Conservation (phyloP, 495 filamentous ascomycete genomes). For the Neurospora sp. region DNA sequence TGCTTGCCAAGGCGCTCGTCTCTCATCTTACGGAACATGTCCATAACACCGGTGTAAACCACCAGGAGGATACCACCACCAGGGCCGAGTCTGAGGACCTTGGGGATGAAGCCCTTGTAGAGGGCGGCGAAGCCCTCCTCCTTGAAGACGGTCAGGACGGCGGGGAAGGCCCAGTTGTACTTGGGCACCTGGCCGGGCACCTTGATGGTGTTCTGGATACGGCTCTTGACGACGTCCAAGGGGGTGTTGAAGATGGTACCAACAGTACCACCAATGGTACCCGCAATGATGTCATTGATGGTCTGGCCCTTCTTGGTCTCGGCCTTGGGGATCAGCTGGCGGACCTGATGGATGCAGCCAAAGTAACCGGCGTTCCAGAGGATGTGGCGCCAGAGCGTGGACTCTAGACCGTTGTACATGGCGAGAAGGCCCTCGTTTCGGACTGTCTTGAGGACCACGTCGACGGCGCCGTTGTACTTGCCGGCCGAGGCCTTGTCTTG, state of each 20-base stretch:
- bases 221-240: slow-evolving; percentile 94
- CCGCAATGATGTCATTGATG: slow-evolving; percentile 77
- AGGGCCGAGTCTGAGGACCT: slow-evolving; percentile 48
- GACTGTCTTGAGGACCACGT: slow-evolving; percentile 74
- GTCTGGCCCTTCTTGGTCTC: slow-evolving; percentile 74
- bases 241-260: slow-evolving; percentile 95
- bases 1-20: slow-evolving; percentile 3
- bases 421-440: slow-evolving; percentile 74
- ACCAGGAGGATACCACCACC: slow-evolving; percentile 71
- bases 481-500: slow-evolving; percentile 91
- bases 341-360: slow-evolving; percentile 94
- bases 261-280: slow-evolving; percentile 77
- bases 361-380: slow-evolving; percentile 98
- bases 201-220: slow-evolving; percentile 87
- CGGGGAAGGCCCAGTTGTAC: slow-evolving; percentile 96
- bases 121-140: slow-evolving; percentile 89
- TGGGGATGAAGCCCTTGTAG: slow-evolving; percentile 96
- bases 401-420: slow-evolving; percentile 93
- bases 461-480: slow-evolving; percentile 90
- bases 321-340: slow-evolving; percentile 64
- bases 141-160: slow-evolving; percentile 71
- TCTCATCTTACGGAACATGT: slow-evolving; percentile 56
- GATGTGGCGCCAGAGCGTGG: slow-evolving; percentile 92
- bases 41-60: slow-evolving; percentile 88
- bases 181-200: slow-evolving; percentile 70